Conservation (phyloP, 2,329 filamentous ascomycete species). For the Botrytis paeoniae region DNA sequence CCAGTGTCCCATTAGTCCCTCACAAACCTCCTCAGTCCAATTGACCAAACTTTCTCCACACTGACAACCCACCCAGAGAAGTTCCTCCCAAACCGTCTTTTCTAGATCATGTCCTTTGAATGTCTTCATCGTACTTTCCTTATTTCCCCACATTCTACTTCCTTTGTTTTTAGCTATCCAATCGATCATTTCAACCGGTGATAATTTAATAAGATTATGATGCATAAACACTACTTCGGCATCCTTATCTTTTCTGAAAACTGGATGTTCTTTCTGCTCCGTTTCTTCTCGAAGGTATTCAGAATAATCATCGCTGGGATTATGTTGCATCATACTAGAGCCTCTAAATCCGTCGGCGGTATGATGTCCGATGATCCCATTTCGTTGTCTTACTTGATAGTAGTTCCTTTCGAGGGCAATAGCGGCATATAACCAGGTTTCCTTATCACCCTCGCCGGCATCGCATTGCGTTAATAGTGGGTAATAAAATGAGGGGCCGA, state of each 20-base stretch:
- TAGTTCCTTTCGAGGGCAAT: conserved; percentile 40
- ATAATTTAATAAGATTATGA: conserved; percentile 17
- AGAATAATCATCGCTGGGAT: conserved; percentile 10
- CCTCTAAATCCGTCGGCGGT: not conserved
- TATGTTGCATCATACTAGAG: conserved; percentile 16
- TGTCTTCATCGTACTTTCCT: not conserved
- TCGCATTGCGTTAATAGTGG: conserved; percentile 44
- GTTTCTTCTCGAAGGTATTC: not conserved
- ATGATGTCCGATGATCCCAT: conserved; percentile 1
- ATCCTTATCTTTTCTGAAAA: not conserved
- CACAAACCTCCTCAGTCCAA: conserved; percentile 12
- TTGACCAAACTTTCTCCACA: not conserved
- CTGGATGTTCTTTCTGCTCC: not conserved
- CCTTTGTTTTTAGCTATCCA: conserved; percentile 5
- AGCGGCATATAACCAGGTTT: conserved; percentile 48
- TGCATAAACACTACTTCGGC: conserved; percentile 13
- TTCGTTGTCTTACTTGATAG: conserved; percentile 40
- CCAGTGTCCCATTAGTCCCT: conserved; percentile 6
- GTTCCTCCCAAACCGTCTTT: conserved; percentile 13
- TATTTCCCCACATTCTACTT: conserved; percentile 18
- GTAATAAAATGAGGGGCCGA: conserved; percentile 46
- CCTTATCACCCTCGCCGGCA: conserved; percentile 49
- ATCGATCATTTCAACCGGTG: conserved; percentile 5
- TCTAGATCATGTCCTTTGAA: conserved; percentile 18
- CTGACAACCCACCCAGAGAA: conserved; percentile 14